Conservation (phyloP, 2,329 filamentous ascomycete genomes). For the Amauroascus verrucosus region DNA sequence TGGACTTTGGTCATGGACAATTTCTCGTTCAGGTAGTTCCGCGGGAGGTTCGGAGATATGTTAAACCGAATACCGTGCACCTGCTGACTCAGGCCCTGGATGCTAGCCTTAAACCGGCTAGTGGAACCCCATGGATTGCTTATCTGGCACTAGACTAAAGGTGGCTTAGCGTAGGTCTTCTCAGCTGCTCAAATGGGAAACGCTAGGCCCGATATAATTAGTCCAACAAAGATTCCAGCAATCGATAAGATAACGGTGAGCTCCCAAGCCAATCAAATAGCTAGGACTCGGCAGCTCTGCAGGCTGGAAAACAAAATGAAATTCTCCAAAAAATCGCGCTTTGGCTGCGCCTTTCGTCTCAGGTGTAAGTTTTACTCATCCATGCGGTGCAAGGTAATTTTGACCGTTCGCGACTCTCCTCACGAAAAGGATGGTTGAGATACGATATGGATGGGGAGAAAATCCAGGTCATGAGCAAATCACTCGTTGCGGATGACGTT, state of each 20-base stretch:
- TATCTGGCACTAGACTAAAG: neutral
- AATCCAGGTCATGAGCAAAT: neutral
- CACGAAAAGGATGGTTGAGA: neutral
- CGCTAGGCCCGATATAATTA: neutral
- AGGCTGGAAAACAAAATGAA: neutral
- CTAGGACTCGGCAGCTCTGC: constrained; percentile 2
- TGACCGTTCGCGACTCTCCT: neutral
- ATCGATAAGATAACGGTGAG: constrained; percentile 8
- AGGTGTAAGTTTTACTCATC: neutral
- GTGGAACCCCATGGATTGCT: neutral
- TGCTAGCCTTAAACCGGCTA: constrained; percentile 3
- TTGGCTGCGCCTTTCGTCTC: neutral
- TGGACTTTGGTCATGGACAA: no score
- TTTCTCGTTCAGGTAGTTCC: neutral
- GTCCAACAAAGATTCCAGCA: neutral
- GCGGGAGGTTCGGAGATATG: neutral
- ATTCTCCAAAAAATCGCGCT: constrained; percentile 8
- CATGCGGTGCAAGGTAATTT: neutral
- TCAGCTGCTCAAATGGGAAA: neutral
- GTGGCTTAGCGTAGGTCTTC: neutral
- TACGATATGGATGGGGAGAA: neutral
- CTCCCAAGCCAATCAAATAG: constrained; percentile 10
- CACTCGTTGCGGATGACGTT: constrained; percentile 2
- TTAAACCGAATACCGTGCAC: neutral
- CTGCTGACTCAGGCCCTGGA: neutral